phyloP scores from a whole-genome alignment of 2,329 filamentous ascomycete genomes.

The Sporothrix globosa region DNA sequence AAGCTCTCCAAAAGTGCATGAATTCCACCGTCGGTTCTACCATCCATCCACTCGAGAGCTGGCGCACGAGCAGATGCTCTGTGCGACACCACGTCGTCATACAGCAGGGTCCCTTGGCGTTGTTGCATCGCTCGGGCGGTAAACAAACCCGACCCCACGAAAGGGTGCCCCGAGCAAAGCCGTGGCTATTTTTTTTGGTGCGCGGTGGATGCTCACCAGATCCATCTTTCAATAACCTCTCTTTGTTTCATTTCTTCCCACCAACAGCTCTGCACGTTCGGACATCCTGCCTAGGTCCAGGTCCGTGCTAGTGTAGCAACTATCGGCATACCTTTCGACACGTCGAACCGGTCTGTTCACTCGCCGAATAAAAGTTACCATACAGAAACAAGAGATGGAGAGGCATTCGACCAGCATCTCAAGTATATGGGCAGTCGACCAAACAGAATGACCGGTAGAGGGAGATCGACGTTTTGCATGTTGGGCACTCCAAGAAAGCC shows the following conservation, averaged over 20 bases:
- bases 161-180: conserved; percentile 5
- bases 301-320: not conserved
- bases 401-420: not conserved
- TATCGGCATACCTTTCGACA: not conserved
- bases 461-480: not conserved
- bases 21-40: not conserved
- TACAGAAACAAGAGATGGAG: not conserved
- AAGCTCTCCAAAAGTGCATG: not conserved
- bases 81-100: conserved; percentile 22
- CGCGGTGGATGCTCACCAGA: not conserved
- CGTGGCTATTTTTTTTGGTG: not conserved
- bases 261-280: not conserved
- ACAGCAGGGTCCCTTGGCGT: not conserved
- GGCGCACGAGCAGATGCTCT: conserved; percentile 25
- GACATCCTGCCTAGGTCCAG: not conserved
- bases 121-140: conserved; percentile 29
- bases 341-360: not conserved
- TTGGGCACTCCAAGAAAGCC: not conserved
- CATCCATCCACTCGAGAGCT: not conserved
- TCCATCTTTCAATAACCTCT: not conserved
- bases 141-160: conserved; percentile 21
- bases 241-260: not conserved
- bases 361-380: not conserved
- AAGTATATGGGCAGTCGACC: not conserved
- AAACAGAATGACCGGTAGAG: not conserved